A percentile compares a stretch with the other conserved stretches of the same genome.
These are phyloP conservation scores for Leishmania tarentolae DNA, from an alignment of 208 protist species.

Conservation along the genomic window DNA sequence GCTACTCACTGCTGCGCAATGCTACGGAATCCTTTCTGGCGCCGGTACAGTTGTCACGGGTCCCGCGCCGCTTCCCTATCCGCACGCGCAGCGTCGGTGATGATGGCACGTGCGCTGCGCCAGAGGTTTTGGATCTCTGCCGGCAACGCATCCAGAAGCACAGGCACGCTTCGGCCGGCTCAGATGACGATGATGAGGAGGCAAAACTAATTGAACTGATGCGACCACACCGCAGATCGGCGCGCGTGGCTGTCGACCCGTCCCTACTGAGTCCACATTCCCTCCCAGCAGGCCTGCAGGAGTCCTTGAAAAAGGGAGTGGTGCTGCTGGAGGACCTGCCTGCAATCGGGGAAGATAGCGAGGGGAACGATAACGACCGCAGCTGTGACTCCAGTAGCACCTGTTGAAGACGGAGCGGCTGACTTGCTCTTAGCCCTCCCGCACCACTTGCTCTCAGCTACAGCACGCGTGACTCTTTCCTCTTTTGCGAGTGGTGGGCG, in stretches of 20 bases:
- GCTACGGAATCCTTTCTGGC: slow-evolving; percentile 49
- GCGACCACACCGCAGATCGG: background rate
- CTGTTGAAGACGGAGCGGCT: background rate
- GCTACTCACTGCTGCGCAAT: slow-evolving; percentile 66
- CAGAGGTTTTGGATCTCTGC: slow-evolving; percentile 26
- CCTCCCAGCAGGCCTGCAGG: slow-evolving; percentile 24
- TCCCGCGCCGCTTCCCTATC: slow-evolving; percentile 32
- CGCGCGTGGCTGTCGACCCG: slow-evolving; percentile 6
- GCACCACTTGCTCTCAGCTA: background rate
- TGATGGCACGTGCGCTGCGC: background rate
- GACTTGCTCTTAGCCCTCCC: background rate
- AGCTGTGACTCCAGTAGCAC: slow-evolving; percentile 1
- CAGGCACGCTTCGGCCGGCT: background rate
- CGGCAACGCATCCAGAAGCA: slow-evolving; percentile 2
- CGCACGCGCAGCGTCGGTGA: slow-evolving; percentile 19
- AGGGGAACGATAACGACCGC: slow-evolving; percentile 3
- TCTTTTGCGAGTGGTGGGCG: background rate
- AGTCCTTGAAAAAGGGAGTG: slow-evolving; percentile 22
- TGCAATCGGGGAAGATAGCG: slow-evolving; percentile 3
- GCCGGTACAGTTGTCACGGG: slow-evolving; percentile 37
- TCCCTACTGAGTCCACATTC: slow-evolving; percentile 26
- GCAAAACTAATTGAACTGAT: slow-evolving; percentile 1
- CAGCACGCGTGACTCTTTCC: background rate
- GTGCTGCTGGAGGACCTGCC: slow-evolving; percentile 31
- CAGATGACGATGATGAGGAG: slow-evolving; percentile 9